Evolutionary conservation across 805 yeast genomes (phyloP), one percentile per base, ranked within the genome.

Genomic region (Priceomyces fermenticarens): DNA sequence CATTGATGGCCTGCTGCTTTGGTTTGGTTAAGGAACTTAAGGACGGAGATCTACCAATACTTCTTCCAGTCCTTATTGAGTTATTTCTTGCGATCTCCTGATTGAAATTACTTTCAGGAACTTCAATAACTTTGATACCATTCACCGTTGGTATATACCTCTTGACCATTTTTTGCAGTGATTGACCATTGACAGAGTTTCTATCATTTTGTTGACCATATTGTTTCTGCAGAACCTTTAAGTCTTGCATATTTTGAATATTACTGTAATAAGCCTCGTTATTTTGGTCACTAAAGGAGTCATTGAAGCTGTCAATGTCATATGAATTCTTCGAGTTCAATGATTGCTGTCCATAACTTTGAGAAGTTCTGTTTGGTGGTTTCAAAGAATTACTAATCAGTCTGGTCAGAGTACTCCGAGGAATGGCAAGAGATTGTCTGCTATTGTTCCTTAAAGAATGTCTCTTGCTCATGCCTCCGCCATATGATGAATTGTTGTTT

Each of bases 91-190:
- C 65, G 11, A 70, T 55, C 41, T 69, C 73, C 43, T 60, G 55
- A 37, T 65, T 55, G 42, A 63, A 54, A 30, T 58, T 52, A 10
- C 72, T 73, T 42, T 65, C 73, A 0, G 88, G 86, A 3, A 85
- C 89, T 49, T 85, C 90, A 3, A 85, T 67, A 8, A 83, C 71
- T 37, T 81, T 75, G 41, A 85, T 69, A 10, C 93, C 93, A 50
- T 78, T 72, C 3, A 86, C 81, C 2, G 88, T 82, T 2, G 93
- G 91, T 35, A 85, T 72, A 62, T 84, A 85, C 47, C 78, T 82
- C 48, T 81, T 83, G 8, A 83, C 75, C 63, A 76, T 82, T 40
- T 66, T 75, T 10, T 53, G 60, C 12, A 41, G 13, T 39, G 10
- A 26, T n/a, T 33, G 15, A 11, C 30, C 29, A 32, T 17, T 27